Evolutionary conservation across 768 basidiomycete genomes (phyloP), one percentile per base, ranked within the genome.

Genomic region (Termitomyces sp.): DNA sequence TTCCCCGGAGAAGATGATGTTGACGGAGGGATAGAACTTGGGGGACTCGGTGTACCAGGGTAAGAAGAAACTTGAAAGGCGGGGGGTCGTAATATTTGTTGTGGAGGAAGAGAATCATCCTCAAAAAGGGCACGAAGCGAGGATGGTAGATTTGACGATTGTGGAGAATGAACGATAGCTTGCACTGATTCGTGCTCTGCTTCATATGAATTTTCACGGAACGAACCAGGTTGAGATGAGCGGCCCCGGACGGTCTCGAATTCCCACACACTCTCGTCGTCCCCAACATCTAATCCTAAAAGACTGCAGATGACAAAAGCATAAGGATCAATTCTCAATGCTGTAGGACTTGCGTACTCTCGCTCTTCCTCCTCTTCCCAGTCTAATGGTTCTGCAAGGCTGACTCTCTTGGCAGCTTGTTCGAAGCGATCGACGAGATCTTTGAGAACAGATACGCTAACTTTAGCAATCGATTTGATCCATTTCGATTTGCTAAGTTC

Each of bases 401-500:
- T 92, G n/a, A 85, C 86, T 57, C 94, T 81, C 46, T 86, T 85
- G 2, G 89, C 92, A 5, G 86, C 89, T 34, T 84, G 80, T 65
- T 95, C 87, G 55, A 94, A 88, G 29, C 88, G 87, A 31, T 84
- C 74, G 51, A 97, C 81, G 37, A 98, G 80, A 59, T 98, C 97
- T 65, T 87, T 88, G 17, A 98, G 76, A 17, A 84, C 76, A 0
- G 86, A 79, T 14, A 94, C 76, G 1, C 85, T 81, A 1, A 82
- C 75, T 78, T 89, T 96, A 8, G 85, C 76, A 5, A 85, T 73
- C 8, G 83, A 80, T 69, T 90, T 94, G 66, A 98, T 94, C 94
- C 96, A 98, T 70, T 90, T 96, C 34, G 86, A 83, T 71, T 90
- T 95, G 3, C 79, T 69, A 3, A 99, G 81, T 65, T 98, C 96